phyloP scores from a whole-genome alignment of 176 grass and related monocot species.

The Stipa capillata region DNA sequence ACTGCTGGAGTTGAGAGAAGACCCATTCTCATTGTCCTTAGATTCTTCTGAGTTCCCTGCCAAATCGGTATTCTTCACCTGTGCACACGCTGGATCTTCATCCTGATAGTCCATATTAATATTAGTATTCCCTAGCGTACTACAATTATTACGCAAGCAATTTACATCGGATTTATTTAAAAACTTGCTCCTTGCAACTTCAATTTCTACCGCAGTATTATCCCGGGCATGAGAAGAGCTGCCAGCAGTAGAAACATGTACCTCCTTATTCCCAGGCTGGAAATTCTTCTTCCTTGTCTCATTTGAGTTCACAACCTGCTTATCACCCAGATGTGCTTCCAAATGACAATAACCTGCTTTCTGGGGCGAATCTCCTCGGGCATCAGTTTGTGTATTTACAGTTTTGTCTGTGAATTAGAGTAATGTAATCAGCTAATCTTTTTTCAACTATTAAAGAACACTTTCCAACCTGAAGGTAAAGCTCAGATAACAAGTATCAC shows the following conservation, averaged over 20 bases:
- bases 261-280: slow-evolving; percentile 2
- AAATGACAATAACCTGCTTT: neutral
- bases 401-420: neutral
- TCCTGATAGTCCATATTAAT: neutral
- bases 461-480: neutral
- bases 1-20: slow-evolving; percentile 2
- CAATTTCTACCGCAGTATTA: neutral
- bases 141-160: neutral
- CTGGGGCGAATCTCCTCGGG: neutral
- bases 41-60: neutral
- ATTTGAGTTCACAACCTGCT: neutral
- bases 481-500: neutral
- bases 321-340: neutral
- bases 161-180: neutral
- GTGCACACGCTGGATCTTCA: neutral
- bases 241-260: neutral
- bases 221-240: neutral
- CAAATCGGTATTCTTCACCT: neutral
- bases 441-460: neutral
- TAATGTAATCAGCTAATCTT: neutral
- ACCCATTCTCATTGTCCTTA: neutral
- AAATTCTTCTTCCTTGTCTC: slow-evolving; percentile 10
- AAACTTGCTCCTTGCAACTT: slow-evolving; percentile 8
- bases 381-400: neutral
- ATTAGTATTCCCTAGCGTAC: neutral